Base-by-base conservation (phyloP, 371 early-diverging fungal species). In the Mortierella sp. region DNA sequence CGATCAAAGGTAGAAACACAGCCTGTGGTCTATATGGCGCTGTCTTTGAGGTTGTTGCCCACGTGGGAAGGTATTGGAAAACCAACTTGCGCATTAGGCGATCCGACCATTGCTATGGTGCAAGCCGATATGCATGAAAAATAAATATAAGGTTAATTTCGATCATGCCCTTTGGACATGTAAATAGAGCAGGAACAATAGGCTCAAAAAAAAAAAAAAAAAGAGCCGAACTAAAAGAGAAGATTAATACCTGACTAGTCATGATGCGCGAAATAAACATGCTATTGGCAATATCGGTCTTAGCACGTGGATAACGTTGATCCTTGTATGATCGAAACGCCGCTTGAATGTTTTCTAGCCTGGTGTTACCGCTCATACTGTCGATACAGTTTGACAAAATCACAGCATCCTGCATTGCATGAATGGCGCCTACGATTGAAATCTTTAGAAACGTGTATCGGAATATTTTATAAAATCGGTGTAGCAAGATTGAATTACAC, bases 361-460 rank as follows among this genome's bases (percentile, higher is more conserved):
- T 24, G 24, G 45, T n/a, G 26, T 40, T 35, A 20, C 45, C 6
- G 22, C 22, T 20, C 47, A 65, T 18, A 20, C 39, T 52, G 24
- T 65, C 52, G 55, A 40, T 51, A 22, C 66, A 65, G n/a, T 68
- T 68, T 55, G 68, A 58, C 1, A 68, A 39, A 3, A 68, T 32
- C 3, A 68, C 62, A 5, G 68, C 68, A 47, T 68, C 68, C 22
- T 60, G 61, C 61, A 68, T 49, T 16, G 68, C 68, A 47, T 59
- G 59, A 3, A 60, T 49, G 47, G 61, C 68, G 0, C 51, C 68
- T 68, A 49, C n/a, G n/a, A n/a, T n/a, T n/a, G n/a, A n/a, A n/a
- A n/a, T n/a, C n/a, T n/a, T n/a, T n/a, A n/a, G n/a, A n/a, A n/a
- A n/a, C n/a, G n/a, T n/a, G n/a, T n/a, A n/a, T n/a, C n/a, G n/a